Conservation (phyloP, 2,329 filamentous ascomycete species). For the Penicillium oxalicum region DNA sequence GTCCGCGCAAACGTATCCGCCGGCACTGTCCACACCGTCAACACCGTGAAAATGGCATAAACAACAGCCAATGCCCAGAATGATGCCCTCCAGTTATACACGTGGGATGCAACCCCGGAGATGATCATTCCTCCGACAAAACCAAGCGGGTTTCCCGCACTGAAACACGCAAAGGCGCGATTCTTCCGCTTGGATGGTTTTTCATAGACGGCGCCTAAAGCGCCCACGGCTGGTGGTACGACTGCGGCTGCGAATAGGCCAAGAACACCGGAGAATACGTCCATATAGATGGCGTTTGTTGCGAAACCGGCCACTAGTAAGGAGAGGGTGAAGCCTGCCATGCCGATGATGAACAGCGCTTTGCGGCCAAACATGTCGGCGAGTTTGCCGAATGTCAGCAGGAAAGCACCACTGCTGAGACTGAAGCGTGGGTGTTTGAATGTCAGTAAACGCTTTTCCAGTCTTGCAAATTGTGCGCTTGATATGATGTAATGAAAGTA, state of each 20-base stretch:
- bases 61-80: constrained; percentile 60
- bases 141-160: constrained; percentile 52
- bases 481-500: neutral
- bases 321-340: constrained; percentile 54
- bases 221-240: constrained; percentile 59
- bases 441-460: constrained; percentile 5
- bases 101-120: constrained; percentile 55
- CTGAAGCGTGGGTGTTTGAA: constrained; percentile 25
- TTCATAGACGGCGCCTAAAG: constrained; percentile 59
- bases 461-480: neutral
- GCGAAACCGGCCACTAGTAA: constrained; percentile 56
- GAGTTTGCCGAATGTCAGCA: constrained; percentile 60
- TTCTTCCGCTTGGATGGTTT: constrained; percentile 59
- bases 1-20: constrained; percentile 45
- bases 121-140: constrained; percentile 56
- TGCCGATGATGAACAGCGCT: constrained; percentile 53
- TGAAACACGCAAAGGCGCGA: constrained; percentile 58
- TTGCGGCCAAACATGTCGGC: constrained; percentile 63
- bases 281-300: constrained; percentile 52
- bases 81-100: constrained; percentile 59
- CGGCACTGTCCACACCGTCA: constrained; percentile 59
- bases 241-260: constrained; percentile 60
- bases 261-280: constrained; percentile 58
- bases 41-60: constrained; percentile 53
- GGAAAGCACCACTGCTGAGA: constrained; percentile 57